Conservation (phyloP, 2,329 filamentous ascomycete genomes). For the Tolypocladium tundrense region DNA sequence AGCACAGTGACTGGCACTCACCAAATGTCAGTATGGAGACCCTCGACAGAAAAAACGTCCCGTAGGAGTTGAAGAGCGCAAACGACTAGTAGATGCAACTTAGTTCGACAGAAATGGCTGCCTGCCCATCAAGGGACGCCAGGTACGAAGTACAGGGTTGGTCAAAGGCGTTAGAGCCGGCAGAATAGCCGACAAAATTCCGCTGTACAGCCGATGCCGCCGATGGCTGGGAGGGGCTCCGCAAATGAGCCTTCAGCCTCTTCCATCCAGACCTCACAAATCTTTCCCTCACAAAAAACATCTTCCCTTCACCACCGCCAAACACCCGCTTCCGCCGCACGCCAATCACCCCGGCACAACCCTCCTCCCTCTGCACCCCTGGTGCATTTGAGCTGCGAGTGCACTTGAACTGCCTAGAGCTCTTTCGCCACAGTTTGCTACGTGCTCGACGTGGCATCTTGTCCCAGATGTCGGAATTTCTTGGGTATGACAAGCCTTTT, state of each 20-base stretch:
- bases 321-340: neutral
- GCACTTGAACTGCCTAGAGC: constrained; percentile 10
- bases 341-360: neutral
- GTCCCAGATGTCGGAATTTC: constrained; percentile 47
- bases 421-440: constrained; percentile 19
- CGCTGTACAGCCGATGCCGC: constrained; percentile 11
- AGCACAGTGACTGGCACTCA: neutral
- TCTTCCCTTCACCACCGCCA: constrained; percentile 3
- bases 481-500: constrained; percentile 34
- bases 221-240: constrained; percentile 13
- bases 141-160: neutral
- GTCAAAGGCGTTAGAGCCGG: neutral
- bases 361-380: neutral
- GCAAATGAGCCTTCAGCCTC: constrained; percentile 14
- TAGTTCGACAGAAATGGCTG: too few species aligned
- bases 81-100: neutral
- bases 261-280: constrained; percentile 18
- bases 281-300: constrained; percentile 21
- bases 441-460: constrained; percentile 30
- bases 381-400: constrained; percentile 4
- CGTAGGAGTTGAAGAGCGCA: neutral
- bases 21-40: neutral
- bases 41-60: neutral
- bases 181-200: constrained; percentile 8
- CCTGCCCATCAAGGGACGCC: neutral